These are phyloP conservation scores for Russula emetica DNA, from an alignment of 768 basidiomycete species.

Conservation along the genomic window DNA sequence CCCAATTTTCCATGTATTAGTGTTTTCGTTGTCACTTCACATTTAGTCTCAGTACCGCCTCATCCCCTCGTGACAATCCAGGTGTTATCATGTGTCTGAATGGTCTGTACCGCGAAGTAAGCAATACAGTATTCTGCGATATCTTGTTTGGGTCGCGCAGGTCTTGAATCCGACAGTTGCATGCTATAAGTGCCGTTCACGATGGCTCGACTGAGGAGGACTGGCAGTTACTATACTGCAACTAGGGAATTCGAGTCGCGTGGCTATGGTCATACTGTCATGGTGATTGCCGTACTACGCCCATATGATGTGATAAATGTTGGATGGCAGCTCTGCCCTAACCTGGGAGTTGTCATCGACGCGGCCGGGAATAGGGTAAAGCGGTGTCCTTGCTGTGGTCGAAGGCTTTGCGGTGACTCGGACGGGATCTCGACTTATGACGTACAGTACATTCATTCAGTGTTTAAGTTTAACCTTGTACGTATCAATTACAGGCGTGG, in stretches of 20 bases:
- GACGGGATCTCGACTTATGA: neutral
- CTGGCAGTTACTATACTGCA: neutral
- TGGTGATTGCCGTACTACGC: neutral
- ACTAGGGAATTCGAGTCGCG: neutral
- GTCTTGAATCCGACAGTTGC: neutral
- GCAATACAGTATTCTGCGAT: neutral
- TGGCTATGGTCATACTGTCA: neutral
- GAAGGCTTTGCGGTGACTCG: too few species aligned
- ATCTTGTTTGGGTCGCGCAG: neutral
- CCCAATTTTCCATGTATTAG: constrained; percentile 24
- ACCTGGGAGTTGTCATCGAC: neutral
- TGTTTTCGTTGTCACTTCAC: constrained; percentile 23
- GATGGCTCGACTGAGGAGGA: neutral
- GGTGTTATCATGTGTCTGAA: constrained; percentile 18
- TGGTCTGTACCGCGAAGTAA: neutral
- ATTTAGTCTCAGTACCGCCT: constrained; percentile 21
- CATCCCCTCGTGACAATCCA: constrained; percentile 24
- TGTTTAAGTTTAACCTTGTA: too few species aligned
- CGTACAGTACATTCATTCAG: neutral
- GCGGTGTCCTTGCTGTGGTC: neutral
- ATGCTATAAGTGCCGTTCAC: neutral
- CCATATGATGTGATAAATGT: neutral
- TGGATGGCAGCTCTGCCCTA: neutral
- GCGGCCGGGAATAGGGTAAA: neutral
- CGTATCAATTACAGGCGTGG: neutral